A percentile compares a stretch with the other conserved stretches of the same genome.
These are phyloP conservation scores for Xylaria scruposa DNA, from an alignment of 495 filamentous ascomycete genomes.

Conservation along the genomic window DNA sequence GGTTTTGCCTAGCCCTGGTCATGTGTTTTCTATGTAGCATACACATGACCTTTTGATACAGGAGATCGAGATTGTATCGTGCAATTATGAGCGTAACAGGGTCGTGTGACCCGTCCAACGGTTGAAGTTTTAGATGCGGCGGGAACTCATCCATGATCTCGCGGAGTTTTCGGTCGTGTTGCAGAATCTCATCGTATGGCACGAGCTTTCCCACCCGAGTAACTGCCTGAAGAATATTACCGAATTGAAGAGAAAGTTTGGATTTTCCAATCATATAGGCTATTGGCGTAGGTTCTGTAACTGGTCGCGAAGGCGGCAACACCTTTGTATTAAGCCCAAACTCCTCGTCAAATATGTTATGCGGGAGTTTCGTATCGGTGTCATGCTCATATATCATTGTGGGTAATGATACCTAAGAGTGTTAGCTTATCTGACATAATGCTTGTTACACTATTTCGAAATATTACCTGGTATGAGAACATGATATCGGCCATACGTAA, in stretches of 20 bases:
- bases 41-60: constrained; percentile 82
- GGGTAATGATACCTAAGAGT: constrained; percentile 68
- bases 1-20: constrained; percentile 69
- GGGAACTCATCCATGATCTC: constrained; percentile 71
- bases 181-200: constrained; percentile 82
- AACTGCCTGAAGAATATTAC: constrained; percentile 59
- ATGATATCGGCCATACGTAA: constrained; percentile 81
- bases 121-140: constrained; percentile 70
- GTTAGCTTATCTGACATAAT: constrained; percentile 41
- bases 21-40: constrained; percentile 88
- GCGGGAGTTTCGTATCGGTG: constrained; percentile 83
- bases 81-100: constrained; percentile 80
- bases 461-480: constrained; percentile 78
- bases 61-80: constrained; percentile 77
- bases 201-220: constrained; percentile 55
- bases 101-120: constrained; percentile 75
- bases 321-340: constrained; percentile 78
- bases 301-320: constrained; percentile 76
- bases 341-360: constrained; percentile 94
- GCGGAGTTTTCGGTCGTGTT: constrained; percentile 74
- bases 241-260: constrained; percentile 64
- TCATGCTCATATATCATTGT: constrained; percentile 83
- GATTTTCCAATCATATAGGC: constrained; percentile 88
- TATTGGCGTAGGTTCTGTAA: constrained; percentile 80
- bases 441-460: too few species aligned